Evolutionary conservation across 441 rosid genomes (phyloP), one percentile per base, ranked within the genome.

Genomic region (Aleurites moluccanus): DNA sequence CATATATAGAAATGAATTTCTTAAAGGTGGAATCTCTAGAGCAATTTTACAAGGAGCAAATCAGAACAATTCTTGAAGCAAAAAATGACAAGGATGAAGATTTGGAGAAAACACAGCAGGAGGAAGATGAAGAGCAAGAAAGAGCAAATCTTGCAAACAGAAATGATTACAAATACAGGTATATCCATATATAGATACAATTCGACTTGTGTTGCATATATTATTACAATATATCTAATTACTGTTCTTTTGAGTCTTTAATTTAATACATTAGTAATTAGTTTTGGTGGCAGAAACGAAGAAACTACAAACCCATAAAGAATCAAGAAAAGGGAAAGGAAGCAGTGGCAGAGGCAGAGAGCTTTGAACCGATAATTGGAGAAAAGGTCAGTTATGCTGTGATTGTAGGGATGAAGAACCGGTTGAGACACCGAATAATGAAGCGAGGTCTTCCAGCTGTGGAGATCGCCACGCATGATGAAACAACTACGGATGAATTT

Each of bases 61-160:
- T 88, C 66, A 77, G 73, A 50, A 23, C 52, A 16, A 80, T 91
- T 15, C 92, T 80, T 68, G 83, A 90, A 80, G 81, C 80, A 6
- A 80, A 86, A 72, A 80, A 85, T 35, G 85, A 70, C 11, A 83
- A 83, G 72, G 91, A 88, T 56, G 92, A 83, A 68, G 77, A 82
- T 21, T 84, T 88, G 25, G 92, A 89, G 87, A 86, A 60, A 86
- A 73, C 77, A 71, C 89, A 89, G 82, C 90, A 89, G 80, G 81
- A 79, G 35, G 68, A 49, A 61, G 81, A 79, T 28, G 75, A 62
- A 61, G 50, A 47, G n/a, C 49, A 67, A 27, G 78, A 59, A 67
- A 57, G 30, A 44, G 60, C 15, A 49, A 73, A 15, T n/a, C 59
- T 49, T 45, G 27, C 28, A 47, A 42, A 59, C 27, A 42, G 23